These are phyloP conservation scores for Coniferiporia weirii DNA, from an alignment of 1,284 basidiomycete species.

Conservation along the genomic window DNA sequence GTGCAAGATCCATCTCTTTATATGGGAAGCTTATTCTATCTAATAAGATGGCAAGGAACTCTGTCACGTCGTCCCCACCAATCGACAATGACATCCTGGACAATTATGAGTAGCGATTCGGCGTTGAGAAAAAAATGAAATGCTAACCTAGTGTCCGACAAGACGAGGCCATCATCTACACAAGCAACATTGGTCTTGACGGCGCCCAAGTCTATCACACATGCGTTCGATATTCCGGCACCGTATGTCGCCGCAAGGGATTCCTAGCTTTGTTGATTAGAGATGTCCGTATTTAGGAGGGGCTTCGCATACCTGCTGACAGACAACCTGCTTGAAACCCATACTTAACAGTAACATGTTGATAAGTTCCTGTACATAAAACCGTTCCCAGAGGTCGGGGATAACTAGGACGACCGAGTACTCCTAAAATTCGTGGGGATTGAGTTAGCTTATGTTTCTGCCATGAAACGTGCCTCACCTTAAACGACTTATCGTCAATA, in stretches of 20 bases:
- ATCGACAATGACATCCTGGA: constrained; percentile 73
- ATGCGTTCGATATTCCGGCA: constrained; percentile 90
- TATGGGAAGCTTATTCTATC: constrained; percentile 87
- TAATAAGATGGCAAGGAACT: constrained; percentile 80
- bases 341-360: constrained; percentile 75
- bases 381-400: constrained; percentile 86
- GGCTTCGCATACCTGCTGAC: constrained; percentile 65
- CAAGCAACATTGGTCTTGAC: constrained; percentile 84
- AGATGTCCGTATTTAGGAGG: not conserved
- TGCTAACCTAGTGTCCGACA: constrained; percentile 80
- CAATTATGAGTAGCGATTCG: not conserved
- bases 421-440: constrained; percentile 42
- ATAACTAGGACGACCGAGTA: constrained; percentile 88
- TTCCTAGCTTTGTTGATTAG: constrained; percentile 50
- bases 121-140: not conserved
- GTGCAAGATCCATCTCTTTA: constrained; percentile 69
- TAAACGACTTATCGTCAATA: constrained; percentile 54
- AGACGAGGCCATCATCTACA: constrained; percentile 90
- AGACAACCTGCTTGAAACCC: constrained; percentile 89
- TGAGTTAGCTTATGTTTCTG: not conserved
- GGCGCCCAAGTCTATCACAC: constrained; percentile 94
- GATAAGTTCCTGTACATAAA: constrained; percentile 78
- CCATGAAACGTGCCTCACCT: constrained; percentile 37
- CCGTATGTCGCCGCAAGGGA: constrained; percentile 92
- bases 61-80: constrained; percentile 92